Percentiles rank a stretch among this genome's conserved stretches.
Evolutionary conservation across 768 basidiomycete species (phyloP).

Genomic region (Termitomyces sp.): DNA sequence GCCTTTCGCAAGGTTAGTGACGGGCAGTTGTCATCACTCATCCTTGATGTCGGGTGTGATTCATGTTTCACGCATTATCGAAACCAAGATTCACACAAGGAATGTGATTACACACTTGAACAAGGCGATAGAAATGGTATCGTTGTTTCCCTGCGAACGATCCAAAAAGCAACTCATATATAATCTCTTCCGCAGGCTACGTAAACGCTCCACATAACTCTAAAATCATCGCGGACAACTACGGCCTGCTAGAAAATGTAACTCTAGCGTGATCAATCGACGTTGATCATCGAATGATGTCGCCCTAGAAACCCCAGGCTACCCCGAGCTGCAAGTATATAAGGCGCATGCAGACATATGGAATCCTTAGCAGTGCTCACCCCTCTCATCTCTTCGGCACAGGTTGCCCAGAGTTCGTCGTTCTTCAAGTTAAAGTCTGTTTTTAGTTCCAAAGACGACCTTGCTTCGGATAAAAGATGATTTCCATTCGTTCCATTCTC

Average conservation of each 20-base stretch:
- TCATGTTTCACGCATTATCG: not conserved
- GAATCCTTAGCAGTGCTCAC: slow-evolving; percentile 38
- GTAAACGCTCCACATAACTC: not conserved
- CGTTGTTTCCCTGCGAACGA: not conserved
- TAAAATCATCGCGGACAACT: not conserved
- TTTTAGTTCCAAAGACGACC: slow-evolving; percentile 16
- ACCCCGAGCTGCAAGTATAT: slow-evolving; percentile 20
- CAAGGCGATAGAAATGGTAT: not conserved
- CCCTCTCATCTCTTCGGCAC: slow-evolving; percentile 34
- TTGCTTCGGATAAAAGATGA: slow-evolving; percentile 31
- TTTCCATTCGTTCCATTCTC: slow-evolving; percentile 31
- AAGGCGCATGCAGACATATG: slow-evolving; percentile 15
- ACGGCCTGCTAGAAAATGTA: not conserved
- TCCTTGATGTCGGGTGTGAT: not conserved
- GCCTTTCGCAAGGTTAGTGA: slow-evolving; percentile 14
- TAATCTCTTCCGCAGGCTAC: not conserved
- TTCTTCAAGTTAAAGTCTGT: slow-evolving; percentile 34
- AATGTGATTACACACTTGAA: not conserved
- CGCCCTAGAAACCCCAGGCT: slow-evolving; percentile 20
- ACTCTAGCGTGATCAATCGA: slow-evolving; percentile 3
- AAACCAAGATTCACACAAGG: too few relatives aligned
- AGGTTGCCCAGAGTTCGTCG: slow-evolving; percentile 40
- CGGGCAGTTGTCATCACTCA: not conserved
- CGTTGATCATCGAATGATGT: slow-evolving; percentile 18
- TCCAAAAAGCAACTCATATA: not conserved